Evolutionary conservation across 2,329 filamentous ascomycete genomes (phyloP), one percentile per base, ranked within the genome.

Genomic region (Apiospora koreana): DNA sequence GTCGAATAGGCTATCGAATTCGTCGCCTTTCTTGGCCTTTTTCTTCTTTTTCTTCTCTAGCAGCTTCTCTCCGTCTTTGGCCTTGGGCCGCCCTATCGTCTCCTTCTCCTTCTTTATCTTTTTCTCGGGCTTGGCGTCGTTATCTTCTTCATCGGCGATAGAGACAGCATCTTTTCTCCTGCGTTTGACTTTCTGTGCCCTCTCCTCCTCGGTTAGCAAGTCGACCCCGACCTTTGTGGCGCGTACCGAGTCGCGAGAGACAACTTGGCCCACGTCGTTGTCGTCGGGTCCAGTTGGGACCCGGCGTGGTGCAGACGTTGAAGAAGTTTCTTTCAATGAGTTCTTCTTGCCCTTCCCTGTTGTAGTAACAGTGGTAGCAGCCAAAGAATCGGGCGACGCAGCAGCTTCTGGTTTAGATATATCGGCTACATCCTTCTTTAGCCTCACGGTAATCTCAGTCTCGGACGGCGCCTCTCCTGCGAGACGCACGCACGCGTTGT

Each of bases 1-100:
- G 68, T 85, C 86, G 76, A 96, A 96, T 31, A 95, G 80, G 76
- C 91, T 90, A 72, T 94, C 93, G 69, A 95, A 92, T 54, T 88
- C 91, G 77, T 94, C 89, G 7, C 84, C 83, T 46, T 83, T 87
- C 73, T 83, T 87, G 69, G 85, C 86, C 75, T 85, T 87, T 75
- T 87, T 89, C 79, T 87, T 90, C 77, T 85, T 88, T 71, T 81
- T 83, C 70, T 84, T 82, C 70, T 77, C 77, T 7, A 28, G 25
- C 5, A 10, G 28, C 2, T 35, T 58, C 7, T 58, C 50, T 31
- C 28, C 50, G 7, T 58, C 50, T 21, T 35, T 35, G 28, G 4
- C 28, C 16, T 35, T 58, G 28, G 25, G 16, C n/a, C 14, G 28
- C 28, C 16, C 28, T 31, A 28, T 35, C 16, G 16, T 14, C 50